Evolutionary conservation across 768 basidiomycete genomes (phyloP), one percentile per base, ranked within the genome.

Genomic region (Boletus vermiculosoides): DNA sequence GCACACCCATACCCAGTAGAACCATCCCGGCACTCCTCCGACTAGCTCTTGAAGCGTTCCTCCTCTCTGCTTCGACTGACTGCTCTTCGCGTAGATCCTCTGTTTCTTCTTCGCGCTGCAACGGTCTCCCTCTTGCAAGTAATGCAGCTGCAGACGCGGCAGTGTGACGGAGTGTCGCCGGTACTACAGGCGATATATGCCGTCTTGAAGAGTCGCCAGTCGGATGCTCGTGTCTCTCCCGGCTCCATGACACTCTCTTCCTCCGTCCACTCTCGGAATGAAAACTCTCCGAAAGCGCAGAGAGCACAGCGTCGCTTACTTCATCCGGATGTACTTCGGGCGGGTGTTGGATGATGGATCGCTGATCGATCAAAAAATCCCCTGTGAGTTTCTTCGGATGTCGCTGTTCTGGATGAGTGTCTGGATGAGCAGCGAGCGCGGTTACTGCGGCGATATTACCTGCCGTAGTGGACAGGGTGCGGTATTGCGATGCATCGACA

Each of bases 11-110:
- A 37, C 90, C 83, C 59, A 97, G 77, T 63, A 97, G 91, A 20
- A 95, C 83, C 77, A 96, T 86, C 2, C 84, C 85, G 6, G 88
- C 87, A 31, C 87, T 83, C 58, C 84, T 81, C 58, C 84, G 80
- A 63, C 84, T 87, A 9, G 85, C 83, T 58, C 85, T 78, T n/a
- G 87, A 87, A 56, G 75, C 72, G 36, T 78, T 74, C 55, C 71
- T 65, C 31, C 60, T 62, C 50, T 52, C 64, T 2, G 55, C 36
- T 13, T 63, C 67, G 50, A 49, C 74, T 62, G 33, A 62, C 15
- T 63, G 66, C 22, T 63, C 70, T 15, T 62, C 67, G 16, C 34
- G 1, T 5, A 50, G 23, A 40, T 68, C 70, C 15, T 66, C 65
- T 20, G 54, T 47, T 33, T 70, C 76, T 30, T 56, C 62, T 10